Evolutionary conservation across 441 rosid genomes (phyloP).

Genomic region (California macrophylla): DNA sequence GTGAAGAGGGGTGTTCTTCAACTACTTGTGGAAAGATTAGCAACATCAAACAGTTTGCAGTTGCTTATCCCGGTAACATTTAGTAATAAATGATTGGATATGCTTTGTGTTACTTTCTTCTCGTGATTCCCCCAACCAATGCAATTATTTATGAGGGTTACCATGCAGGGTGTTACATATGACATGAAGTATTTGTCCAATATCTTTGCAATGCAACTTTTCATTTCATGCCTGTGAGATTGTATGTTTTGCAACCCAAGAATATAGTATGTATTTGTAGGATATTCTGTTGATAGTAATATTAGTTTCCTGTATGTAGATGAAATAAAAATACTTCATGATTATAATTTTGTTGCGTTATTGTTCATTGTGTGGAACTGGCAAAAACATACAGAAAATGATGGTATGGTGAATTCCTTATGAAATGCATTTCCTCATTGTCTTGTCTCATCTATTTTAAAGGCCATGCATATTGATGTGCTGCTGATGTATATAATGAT

Average conservation of each 20-base stretch:
- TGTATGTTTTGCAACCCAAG: no score
- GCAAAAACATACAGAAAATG: background rate
- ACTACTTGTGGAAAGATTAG: constrained; percentile 72
- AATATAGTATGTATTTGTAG: no score
- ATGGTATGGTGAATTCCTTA: background rate
- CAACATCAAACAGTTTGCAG: constrained; percentile 64
- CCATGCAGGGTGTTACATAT: background rate
- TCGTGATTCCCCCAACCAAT: background rate
- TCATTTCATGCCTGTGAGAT: no score
- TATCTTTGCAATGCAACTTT: no score
- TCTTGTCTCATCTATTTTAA: background rate
- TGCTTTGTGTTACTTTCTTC: background rate
- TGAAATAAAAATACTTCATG: background rate
- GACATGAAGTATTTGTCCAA: background rate
- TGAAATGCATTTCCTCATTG: background rate
- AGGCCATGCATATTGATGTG: background rate
- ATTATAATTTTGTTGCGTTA: background rate
- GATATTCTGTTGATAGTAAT: background rate
- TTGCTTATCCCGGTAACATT: constrained; percentile 74
- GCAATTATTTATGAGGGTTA: background rate
- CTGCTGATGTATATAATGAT: background rate
- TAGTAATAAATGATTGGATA: constrained; percentile 11
- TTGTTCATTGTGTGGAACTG: background rate
- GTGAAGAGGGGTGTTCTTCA: constrained; percentile 64
- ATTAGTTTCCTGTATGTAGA: background rate